Percentiles rank a stretch among this genome's conserved stretches.
These are phyloP conservation scores for Fusarium denticulatum DNA, from an alignment of 2,329 filamentous ascomycete species.

Conservation along the genomic window DNA sequence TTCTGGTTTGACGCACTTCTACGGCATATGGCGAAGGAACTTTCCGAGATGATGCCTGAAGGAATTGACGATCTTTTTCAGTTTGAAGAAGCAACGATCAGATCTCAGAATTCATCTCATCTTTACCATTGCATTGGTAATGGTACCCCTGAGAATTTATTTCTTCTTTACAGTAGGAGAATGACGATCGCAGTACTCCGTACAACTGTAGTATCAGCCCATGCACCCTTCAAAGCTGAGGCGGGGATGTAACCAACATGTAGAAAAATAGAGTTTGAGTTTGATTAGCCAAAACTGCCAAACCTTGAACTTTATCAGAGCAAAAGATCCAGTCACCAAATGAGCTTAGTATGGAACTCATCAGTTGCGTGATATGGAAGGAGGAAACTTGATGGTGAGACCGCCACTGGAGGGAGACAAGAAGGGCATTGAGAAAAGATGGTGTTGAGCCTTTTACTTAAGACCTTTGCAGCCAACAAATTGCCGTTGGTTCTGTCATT, in stretches of 20 bases:
- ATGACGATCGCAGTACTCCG: neutral
- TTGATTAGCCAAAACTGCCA: slow-evolving; percentile 1
- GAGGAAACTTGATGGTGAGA: neutral
- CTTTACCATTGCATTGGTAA: neutral
- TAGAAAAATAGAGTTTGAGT: neutral
- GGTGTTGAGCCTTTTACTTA: neutral
- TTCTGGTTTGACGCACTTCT: neutral
- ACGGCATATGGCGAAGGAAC: neutral
- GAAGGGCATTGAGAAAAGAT: neutral
- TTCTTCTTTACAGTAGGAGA: neutral
- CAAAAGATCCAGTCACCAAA: neutral
- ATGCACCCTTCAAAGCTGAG: neutral
- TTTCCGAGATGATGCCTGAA: neutral
- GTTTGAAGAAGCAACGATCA: neutral
- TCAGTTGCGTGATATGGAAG: neutral
- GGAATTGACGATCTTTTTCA: neutral
- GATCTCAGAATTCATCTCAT: neutral
- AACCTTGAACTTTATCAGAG: neutral
- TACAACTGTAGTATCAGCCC: too few relatives aligned
- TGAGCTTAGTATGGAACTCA: neutral
- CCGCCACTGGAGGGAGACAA: neutral
- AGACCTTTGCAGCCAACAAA: neutral
- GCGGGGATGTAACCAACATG: neutral
- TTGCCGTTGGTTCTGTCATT: neutral
- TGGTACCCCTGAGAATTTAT: neutral